Evolutionary conservation across 768 basidiomycete genomes (phyloP).

Genomic region (Rhodotorula babjevae): DNA sequence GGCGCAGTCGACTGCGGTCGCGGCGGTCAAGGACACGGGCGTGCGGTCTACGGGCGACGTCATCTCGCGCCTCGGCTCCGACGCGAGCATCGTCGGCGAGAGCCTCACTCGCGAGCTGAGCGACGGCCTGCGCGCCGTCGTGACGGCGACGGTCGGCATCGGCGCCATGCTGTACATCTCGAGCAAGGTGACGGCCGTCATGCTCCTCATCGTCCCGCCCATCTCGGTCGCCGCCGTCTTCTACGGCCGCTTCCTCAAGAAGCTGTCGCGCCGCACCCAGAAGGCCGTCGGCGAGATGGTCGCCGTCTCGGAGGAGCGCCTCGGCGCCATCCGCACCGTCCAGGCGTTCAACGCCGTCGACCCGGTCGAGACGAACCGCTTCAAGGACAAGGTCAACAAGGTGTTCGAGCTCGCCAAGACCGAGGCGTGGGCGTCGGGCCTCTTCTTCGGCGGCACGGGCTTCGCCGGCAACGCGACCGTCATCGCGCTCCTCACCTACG

Average conservation of each 20-base stretch:
- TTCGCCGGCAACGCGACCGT: constrained; percentile 83
- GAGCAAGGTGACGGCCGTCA: constrained; percentile 71
- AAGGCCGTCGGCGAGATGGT: constrained; percentile 76
- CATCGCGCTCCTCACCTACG: constrained; percentile 82
- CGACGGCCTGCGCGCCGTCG: constrained; percentile 60
- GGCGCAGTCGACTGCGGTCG: neutral
- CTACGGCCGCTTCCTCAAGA: constrained; percentile 91
- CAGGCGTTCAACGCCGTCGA: constrained; percentile 81
- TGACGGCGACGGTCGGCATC: constrained; percentile 95
- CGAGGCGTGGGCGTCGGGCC: constrained; percentile 75
- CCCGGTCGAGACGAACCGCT: constrained; percentile 69
- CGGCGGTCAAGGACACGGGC: constrained; percentile 24
- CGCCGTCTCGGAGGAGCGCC: constrained; percentile 80
- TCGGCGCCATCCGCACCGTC: constrained; percentile 78
- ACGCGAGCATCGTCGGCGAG: constrained; percentile 81
- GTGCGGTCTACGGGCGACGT: constrained; percentile 78
- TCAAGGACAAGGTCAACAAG: constrained; percentile 57
- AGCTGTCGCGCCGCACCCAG: constrained; percentile 83
- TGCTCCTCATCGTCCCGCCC: constrained; percentile 83
- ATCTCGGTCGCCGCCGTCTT: constrained; percentile 64
- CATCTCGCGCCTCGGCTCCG: constrained; percentile 79
- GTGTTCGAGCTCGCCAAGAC: constrained; percentile 73
- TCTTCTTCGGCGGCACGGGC: constrained; percentile 71
- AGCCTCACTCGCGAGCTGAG: constrained; percentile 53
- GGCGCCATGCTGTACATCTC: constrained; percentile 94